Evolutionary conservation across 441 rosid species (phyloP), one percentile per base, ranked within the genome.

Genomic region (Biscutella laevigata): DNA sequence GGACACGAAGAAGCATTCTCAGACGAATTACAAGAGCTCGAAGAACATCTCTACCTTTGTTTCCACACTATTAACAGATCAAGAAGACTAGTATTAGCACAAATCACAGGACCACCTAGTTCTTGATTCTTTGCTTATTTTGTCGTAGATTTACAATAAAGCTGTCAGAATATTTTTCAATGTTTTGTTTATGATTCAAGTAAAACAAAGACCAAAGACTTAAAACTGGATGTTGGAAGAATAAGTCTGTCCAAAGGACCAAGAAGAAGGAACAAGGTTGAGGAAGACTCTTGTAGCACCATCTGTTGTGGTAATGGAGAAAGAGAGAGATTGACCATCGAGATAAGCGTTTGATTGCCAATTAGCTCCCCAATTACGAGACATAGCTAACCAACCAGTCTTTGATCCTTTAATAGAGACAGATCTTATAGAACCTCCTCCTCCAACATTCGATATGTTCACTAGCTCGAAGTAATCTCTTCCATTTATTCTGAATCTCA

Each of bases 321-420:
- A 83, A 20, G 91, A 83, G 35, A 83, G 37, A 12, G 91, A 64
- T 57, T 83, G 67, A 0, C 58, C 62, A 7, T 54, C 53, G 21
- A 74, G 81, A 61, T 80, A 77, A 20, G 75, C 67, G 41, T 83
- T 83, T 15, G 91, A 81, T 62, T 83, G 87, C 87, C 91, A 81
- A 36, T 83, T 80, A 14, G 87, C 77, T 34, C 91, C 91, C 91
- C 91, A 80, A 53, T 83, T 83, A 24, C 85, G 75, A 7, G 87
- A 80, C 91, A 80, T 80, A 3, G 80, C 61, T 64, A 65, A 61
- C 91, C 87, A 83, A 11, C 69, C 75, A 0, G 78, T 78, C 38
- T 62, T 78, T 9, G 85, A 68, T 13, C 87, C 87, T 67, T 80
- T 80, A 35, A 83, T 71, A 6, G 76, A 78, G 0, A 76, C 77